Evolutionary conservation across 2,329 filamentous ascomycete genomes (phyloP), one percentile per base, ranked within the genome.

Genomic region (Phialophora expanda): DNA sequence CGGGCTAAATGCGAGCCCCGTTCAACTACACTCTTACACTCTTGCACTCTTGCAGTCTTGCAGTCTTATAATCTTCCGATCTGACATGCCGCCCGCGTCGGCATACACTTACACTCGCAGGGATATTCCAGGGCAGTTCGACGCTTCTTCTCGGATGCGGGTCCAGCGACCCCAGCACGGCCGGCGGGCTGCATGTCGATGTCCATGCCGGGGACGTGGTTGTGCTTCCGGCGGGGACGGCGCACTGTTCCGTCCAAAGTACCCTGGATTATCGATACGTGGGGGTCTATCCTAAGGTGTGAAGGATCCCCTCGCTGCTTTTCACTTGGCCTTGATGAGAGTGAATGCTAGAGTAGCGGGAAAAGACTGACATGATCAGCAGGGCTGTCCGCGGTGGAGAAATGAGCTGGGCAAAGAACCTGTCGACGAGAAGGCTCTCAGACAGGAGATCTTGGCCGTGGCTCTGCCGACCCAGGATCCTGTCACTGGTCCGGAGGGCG

Each of bases 201-300:
- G 67, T 75, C 26, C 41, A 48, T 17, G 69, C 69, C 6, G 74
- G 76, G 30, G 76, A 78, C 71, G 74, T 76, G 4, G 74, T 78
- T 62, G 74, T 78, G 26, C 61, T 78, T 0, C 75, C 76, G 4
- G 75, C 75, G 14, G 76, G 75, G 7, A 75, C 75, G 44, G 73
- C 75, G 34, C 76, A 78, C 65, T 74, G 74, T 54, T 74, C 66
- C 53, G 57, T 72, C 6, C 57, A 73, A 17, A 75, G 72, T 34
- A 71, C 67, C 28, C 56, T 63, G 12, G 76, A 72, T 58, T 78
- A 75, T 65, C 71, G 72, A 65, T 78, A 77, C 58, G 72, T 78
- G 56, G 75, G 75, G 4, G 69, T 77, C 8, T 78, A 77, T 70
- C 76, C 75, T 7, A 70, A 74, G 69, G 76, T 76, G 67, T 4